Conservation (phyloP, 495 filamentous ascomycete species). For the Aspergillus kassunensis region DNA sequence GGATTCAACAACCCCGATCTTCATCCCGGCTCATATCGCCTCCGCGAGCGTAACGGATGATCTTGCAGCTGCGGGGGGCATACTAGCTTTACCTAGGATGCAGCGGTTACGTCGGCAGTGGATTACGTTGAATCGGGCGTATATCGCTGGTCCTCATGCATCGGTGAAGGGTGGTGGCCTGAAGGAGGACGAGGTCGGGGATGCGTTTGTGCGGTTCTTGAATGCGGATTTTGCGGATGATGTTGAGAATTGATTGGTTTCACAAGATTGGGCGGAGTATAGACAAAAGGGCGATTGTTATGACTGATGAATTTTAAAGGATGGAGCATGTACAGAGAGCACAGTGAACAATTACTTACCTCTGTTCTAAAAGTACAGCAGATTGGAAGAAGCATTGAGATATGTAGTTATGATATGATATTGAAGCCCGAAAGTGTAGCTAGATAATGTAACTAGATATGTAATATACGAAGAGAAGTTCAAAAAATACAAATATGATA, state of each 20-base stretch:
- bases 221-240: conserved; percentile 40
- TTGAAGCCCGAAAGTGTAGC: too few relatives aligned
- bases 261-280: too few relatives aligned
- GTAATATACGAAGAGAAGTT: too few relatives aligned
- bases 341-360: too few relatives aligned
- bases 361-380: too few relatives aligned
- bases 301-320: conserved; percentile 4
- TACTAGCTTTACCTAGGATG: conserved; percentile 67
- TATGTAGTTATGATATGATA: too few relatives aligned
- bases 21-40: conserved; percentile 51
- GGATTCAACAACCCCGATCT: conserved; percentile 33
- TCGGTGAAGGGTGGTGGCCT: conserved; percentile 25
- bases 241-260: conserved; percentile 16
- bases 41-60: conserved; percentile 38
- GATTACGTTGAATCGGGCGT: conserved; percentile 67
- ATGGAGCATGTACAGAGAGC: too few relatives aligned
- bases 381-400: too few relatives aligned
- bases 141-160: conserved; percentile 32
- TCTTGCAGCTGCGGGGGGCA: conserved; percentile 42
- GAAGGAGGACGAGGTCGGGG: conserved; percentile 31
- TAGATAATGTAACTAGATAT: too few relatives aligned
- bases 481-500: too few relatives aligned
- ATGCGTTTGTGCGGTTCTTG: conserved; percentile 48
- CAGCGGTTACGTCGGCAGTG: conserved; percentile 84
- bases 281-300: not conserved